phyloP scores from a whole-genome alignment of 371 early-diverging fungal genomes.

The Rhizopus sp. region DNA sequence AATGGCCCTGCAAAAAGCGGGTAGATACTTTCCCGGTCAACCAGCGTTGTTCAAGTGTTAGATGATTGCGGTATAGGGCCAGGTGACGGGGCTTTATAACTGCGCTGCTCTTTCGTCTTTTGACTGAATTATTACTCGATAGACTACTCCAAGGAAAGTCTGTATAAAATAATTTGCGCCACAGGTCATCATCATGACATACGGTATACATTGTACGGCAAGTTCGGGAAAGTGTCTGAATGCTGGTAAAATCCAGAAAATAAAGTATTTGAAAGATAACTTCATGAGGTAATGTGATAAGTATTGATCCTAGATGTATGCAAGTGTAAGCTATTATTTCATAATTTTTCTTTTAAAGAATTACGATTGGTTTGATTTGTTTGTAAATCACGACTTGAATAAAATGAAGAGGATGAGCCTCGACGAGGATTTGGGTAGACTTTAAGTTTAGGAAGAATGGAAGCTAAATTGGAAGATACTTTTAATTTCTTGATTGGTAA shows the following conservation, averaged over 20 bases:
- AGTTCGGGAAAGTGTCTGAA: constrained; percentile 29
- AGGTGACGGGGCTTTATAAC: not conserved
- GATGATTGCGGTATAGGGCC: constrained; percentile 31
- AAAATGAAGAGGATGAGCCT: constrained; percentile 15
- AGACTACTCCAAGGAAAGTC: constrained; percentile 18
- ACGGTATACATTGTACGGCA: constrained; percentile 20
- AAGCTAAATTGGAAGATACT: constrained; percentile 17
- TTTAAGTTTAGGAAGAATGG: constrained; percentile 23
- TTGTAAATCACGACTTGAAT: not conserved
- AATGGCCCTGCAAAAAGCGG: constrained; percentile 75
- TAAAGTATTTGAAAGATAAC: constrained; percentile 25
- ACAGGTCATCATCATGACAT: constrained; percentile 28
- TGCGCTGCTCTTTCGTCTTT: constrained; percentile 1
- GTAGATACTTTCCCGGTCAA: constrained; percentile 34
- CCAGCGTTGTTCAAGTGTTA: constrained; percentile 36
- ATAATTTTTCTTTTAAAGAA: too few relatives aligned
- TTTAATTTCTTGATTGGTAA: constrained; percentile 21
- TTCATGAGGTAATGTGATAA: constrained; percentile 29
- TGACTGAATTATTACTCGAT: not conserved
- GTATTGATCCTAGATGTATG: not conserved
- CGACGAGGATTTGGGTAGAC: constrained; percentile 3
- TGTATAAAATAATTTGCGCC: constrained; percentile 26
- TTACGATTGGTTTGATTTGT: too few relatives aligned
- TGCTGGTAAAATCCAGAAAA: constrained; percentile 26
- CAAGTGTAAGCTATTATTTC: too few relatives aligned